Evolutionary conservation across 2,329 filamentous ascomycete genomes (phyloP), one percentile per base, ranked within the genome.

Genomic region (Aspergillus sp.): DNA sequence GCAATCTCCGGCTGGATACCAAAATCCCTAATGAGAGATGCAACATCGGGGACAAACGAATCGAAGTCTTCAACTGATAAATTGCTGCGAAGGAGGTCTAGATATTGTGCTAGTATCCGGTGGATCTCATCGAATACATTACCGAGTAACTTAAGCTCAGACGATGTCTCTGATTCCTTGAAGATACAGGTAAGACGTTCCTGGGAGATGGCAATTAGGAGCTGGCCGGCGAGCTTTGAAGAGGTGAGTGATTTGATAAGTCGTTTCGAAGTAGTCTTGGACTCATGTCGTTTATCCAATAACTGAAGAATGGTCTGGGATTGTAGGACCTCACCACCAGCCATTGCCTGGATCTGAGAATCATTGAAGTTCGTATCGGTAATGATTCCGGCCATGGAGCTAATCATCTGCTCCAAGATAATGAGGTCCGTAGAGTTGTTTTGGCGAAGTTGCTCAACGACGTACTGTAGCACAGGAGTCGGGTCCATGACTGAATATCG

Each of bases 41-140:
- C 79, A 43, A 96, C 84, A 31, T 86, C 84, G 1, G 95, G 95
- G 6, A 98, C 87, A 17, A 89, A 82, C 2, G 80, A 77, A 67
- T 96, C 90, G 60, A 97, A 98, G 19, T 93, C 86, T 39, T 88
- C 84, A 0, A 86, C 81, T 0, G 87, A 82, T 31, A 97, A 77
- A 68, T 92, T 96, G 70, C 86, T 90, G 70, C 90, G 89, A 33
- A 99, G 82, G 6, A 97, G 83, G 67, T 98, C 95, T 17, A 98
- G 82, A 69, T 96, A 99, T 68, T 97, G 93, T 23, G 87, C 84
- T 23, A 98, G 82, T 8, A 93, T 88, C 59, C 90, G 86, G 64
- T 96, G 91, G 19, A 96, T 89, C 71, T 96, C 93, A 70, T 99
- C 95, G 52, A 96, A 84, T 63, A 96, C 87, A 52, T 91, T 91